Evolutionary conservation across 164 flowering plant genomes (phyloP).

Genomic region (Akebia trifoliata): DNA sequence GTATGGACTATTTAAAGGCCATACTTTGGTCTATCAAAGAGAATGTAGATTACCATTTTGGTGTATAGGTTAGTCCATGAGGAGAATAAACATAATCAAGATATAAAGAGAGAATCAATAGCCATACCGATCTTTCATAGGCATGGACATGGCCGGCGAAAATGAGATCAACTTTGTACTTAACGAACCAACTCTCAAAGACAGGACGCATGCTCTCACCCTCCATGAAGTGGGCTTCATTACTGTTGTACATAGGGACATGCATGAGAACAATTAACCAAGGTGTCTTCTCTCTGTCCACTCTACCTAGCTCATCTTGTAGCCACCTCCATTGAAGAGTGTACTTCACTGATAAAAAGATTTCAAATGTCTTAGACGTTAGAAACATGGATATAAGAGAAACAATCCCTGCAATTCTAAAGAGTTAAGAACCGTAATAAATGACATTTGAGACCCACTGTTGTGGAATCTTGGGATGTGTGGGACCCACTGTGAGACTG

Average conservation of each 20-base stretch:
- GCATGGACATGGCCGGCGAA: slow-evolving; percentile 99
- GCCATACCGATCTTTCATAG: slow-evolving; percentile 90
- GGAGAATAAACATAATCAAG: neutral
- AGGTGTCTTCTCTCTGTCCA: slow-evolving; percentile 87
- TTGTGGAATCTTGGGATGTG: too few relatives aligned
- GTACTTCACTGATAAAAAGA: slow-evolving; percentile 62
- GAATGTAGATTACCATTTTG: neutral
- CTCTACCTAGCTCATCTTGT: slow-evolving; percentile 49
- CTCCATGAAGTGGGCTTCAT: slow-evolving; percentile 86
- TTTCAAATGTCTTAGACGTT: slow-evolving; percentile 11
- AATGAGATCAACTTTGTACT: slow-evolving; percentile 68
- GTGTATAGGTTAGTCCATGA: neutral
- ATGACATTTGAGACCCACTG: too few relatives aligned
- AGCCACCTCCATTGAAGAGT: slow-evolving; percentile 89
- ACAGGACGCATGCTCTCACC: slow-evolving; percentile 88
- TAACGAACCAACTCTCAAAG: slow-evolving; percentile 70
- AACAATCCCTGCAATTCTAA: neutral
- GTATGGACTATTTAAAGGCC: neutral
- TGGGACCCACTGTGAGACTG: too few relatives aligned
- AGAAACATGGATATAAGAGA: slow-evolving; percentile 4
- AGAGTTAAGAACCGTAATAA: neutral
- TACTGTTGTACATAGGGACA: slow-evolving; percentile 77
- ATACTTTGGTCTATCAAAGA: neutral
- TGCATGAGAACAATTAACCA: slow-evolving; percentile 98
- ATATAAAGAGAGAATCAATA: neutral